Evolutionary conservation across 306 rosid genomes (phyloP).

Genomic region (Macrotyloma uniflorum): DNA sequence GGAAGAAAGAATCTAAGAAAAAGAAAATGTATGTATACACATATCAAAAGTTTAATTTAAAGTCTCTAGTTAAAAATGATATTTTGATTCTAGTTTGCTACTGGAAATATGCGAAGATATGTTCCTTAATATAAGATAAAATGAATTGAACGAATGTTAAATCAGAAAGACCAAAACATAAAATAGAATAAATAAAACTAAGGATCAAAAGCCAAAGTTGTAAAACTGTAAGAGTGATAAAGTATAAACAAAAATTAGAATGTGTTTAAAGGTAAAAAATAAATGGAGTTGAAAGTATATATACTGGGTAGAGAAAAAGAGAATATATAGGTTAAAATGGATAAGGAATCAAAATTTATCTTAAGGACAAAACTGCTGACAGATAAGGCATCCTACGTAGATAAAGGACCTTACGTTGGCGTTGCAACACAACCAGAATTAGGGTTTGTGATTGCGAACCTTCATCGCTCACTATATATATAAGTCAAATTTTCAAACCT

Average conservation of each 20-base stretch:
- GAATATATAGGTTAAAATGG: neutral
- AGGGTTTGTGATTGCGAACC: no score
- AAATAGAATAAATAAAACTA: neutral
- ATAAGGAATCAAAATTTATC: neutral
- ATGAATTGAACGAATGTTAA: no score
- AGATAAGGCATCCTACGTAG: neutral
- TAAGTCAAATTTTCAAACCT: no score
- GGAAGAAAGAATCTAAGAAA: neutral
- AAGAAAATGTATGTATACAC: neutral
- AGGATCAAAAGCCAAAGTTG: neutral
- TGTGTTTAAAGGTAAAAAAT: neutral
- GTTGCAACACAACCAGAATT: neutral
- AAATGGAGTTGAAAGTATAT: neutral
- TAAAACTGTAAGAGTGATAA: no score
- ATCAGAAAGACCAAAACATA: neutral
- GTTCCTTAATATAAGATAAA: no score
- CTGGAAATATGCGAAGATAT: no score
- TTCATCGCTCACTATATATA: no score
- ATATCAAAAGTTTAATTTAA: no score
- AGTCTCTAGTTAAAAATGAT: no score
- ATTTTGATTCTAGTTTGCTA: no score
- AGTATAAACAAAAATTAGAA: neutral
- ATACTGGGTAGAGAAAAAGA: neutral
- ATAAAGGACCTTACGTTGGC: neutral
- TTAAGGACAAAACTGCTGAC: neutral